These are phyloP conservation scores for Didymella arachidicola DNA, from an alignment of 2,329 filamentous ascomycete genomes.

Conservation along the genomic window DNA sequence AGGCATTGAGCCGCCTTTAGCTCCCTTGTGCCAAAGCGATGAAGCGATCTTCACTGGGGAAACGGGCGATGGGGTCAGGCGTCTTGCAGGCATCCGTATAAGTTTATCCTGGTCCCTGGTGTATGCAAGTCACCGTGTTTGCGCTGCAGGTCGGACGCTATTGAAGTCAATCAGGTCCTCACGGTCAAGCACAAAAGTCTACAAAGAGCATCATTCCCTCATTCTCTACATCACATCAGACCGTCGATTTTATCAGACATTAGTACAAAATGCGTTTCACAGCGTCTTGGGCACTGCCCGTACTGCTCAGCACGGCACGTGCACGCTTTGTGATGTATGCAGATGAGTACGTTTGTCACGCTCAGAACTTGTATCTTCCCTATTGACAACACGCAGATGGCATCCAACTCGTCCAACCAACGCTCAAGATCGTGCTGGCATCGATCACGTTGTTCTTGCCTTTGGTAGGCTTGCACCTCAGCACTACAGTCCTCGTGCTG, in stretches of 20 bases:
- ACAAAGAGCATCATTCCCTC: constrained; percentile 8
- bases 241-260: not conserved
- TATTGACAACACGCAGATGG: constrained; percentile 33
- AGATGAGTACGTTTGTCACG: constrained; percentile 38
- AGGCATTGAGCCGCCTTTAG: constrained; percentile 16
- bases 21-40: constrained; percentile 19
- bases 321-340: constrained; percentile 46
- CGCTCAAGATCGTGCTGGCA: constrained; percentile 40
- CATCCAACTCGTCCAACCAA: constrained; percentile 42
- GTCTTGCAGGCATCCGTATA: constrained; percentile 15
- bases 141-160: constrained; percentile 20
- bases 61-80: constrained; percentile 18
- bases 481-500: not conserved
- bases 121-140: constrained; percentile 17
- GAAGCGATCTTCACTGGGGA: constrained; percentile 17
- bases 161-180: constrained; percentile 4
- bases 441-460: constrained; percentile 48
- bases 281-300: constrained; percentile 23
- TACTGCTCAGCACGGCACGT: constrained; percentile 22
- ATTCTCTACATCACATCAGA: not conserved
- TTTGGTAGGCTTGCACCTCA: constrained; percentile 28
- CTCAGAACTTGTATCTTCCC: not conserved
- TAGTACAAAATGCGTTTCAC: constrained; percentile 34
- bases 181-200: not conserved
- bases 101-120: constrained; percentile 10